These are phyloP conservation scores for Magnaporthiopsis poae DNA, from an alignment of 2,329 filamentous ascomycete species.

Conservation along the genomic window DNA sequence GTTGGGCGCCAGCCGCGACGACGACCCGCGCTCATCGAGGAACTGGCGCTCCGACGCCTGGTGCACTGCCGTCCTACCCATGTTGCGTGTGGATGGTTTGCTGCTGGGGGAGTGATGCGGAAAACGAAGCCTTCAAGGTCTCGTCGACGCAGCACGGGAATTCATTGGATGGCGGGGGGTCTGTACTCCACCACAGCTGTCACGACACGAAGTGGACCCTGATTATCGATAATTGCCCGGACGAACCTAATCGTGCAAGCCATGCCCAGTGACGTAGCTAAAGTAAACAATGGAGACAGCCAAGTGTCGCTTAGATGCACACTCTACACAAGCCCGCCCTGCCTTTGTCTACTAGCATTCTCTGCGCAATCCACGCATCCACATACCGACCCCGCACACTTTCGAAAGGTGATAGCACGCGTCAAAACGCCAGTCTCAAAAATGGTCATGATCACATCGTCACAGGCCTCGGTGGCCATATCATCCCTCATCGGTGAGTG, in stretches of 20 bases:
- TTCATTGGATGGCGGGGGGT: neutral
- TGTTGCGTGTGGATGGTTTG: neutral
- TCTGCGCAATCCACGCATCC: neutral
- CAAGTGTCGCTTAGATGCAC: neutral
- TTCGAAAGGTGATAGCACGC: neutral
- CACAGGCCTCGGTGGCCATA: slow-evolving; percentile 59
- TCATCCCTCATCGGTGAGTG: slow-evolving; percentile 53
- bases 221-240: neutral
- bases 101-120: too few relatives aligned
- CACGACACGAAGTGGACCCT: too few relatives aligned
- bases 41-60: slow-evolving; percentile 72
- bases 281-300: neutral
- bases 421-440: neutral
- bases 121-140: too few relatives aligned
- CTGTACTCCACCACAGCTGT: too few relatives aligned
- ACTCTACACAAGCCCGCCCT: neutral
- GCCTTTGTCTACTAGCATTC: neutral
- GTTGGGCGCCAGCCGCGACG: slow-evolving; percentile 64
- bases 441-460: slow-evolving; percentile 53
- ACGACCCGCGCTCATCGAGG: slow-evolving; percentile 77
- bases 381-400: neutral
- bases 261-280: neutral
- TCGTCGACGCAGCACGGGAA: neutral
- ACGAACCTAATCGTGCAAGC: neutral
- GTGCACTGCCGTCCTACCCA: slow-evolving; percentile 28